Percentiles rank a stretch among this genome's conserved stretches.
Conservation (phyloP, 805 yeast genomes). For the Metschnikowia reukaufii region DNA sequence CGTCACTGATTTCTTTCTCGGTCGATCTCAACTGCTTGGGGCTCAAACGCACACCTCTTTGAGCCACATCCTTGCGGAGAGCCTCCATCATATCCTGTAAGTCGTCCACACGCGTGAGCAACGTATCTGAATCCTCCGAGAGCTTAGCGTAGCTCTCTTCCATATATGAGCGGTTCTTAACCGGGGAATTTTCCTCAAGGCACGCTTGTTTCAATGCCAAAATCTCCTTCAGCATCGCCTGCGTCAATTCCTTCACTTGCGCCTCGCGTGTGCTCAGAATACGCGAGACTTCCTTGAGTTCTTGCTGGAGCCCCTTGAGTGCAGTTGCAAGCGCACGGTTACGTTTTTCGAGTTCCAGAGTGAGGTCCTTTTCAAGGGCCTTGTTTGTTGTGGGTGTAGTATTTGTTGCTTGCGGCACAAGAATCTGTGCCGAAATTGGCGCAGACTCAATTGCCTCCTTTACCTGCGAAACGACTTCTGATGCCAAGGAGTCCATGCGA, state of each 20-base stretch:
- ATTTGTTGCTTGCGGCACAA: background rate
- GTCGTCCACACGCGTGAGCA: constrained; percentile 83
- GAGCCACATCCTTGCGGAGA: constrained; percentile 85
- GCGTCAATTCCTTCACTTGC: constrained; percentile 43
- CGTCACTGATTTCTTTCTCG: constrained; percentile 59
- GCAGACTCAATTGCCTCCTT: constrained; percentile 10
- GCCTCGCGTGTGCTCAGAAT: constrained; percentile 47
- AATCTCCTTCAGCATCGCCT: constrained; percentile 45
- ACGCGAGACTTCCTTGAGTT: constrained; percentile 59
- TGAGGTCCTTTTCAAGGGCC: constrained; percentile 3
- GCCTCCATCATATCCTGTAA: constrained; percentile 90
- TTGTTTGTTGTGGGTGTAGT: background rate
- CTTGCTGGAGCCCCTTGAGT: constrained; percentile 49
- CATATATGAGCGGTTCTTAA: constrained; percentile 59
- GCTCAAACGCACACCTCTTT: constrained; percentile 81
- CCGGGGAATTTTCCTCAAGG: constrained; percentile 31
- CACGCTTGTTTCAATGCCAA: constrained; percentile 52
- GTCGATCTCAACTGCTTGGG: constrained; percentile 69
- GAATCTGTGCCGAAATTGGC: constrained; percentile 3
- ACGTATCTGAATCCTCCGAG: constrained; percentile 70
- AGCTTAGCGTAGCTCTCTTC: constrained; percentile 70
- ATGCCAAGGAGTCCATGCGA: constrained; percentile 11
- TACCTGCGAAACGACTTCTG: constrained; percentile 14
- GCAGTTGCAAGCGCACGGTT: constrained; percentile 6
- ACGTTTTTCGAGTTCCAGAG: constrained; percentile 4